Conservation (phyloP, 2,329 filamentous ascomycete genomes). For the Didymella keratinophila region DNA sequence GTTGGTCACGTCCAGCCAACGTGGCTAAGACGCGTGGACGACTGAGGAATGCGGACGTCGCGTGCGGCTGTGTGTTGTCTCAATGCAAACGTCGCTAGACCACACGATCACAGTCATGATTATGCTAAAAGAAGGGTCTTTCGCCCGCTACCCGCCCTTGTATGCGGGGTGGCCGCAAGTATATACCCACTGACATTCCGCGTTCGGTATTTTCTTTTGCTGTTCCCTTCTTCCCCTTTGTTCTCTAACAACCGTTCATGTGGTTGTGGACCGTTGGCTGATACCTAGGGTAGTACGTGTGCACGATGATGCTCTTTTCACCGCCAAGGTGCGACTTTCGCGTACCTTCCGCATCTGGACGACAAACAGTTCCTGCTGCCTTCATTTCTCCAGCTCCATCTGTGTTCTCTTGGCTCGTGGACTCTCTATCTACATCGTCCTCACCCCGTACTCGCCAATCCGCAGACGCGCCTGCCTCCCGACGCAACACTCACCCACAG, state of each 20-base stretch:
- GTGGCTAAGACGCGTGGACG: conserved; percentile 22
- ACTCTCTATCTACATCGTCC: conserved; percentile 27
- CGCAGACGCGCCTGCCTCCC: conserved; percentile 14
- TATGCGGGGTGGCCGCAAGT: conserved; percentile 26
- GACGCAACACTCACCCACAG: conserved; percentile 16
- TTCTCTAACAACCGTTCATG: conserved; percentile 11
- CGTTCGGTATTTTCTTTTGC: conserved; percentile 19
- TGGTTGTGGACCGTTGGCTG: conserved; percentile 18
- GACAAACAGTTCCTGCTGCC: conserved; percentile 13
- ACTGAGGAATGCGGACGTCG: conserved; percentile 23
- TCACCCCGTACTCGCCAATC: conserved; percentile 25
- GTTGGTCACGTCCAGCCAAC: conserved; percentile 5
- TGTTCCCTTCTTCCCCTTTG: conserved; percentile 21
- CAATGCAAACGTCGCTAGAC: conserved; percentile 23
- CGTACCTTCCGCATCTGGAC: conserved; percentile 20
- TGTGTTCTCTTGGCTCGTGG: conserved; percentile 29
- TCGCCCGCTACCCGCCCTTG: conserved; percentile 24
- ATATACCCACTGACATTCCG: conserved; percentile 24
- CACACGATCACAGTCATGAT: conserved; percentile 33
- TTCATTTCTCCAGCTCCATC: conserved; percentile 26
- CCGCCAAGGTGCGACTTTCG: conserved; percentile 30
- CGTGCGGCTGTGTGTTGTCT: conserved; percentile 25
- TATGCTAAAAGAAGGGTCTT: conserved; percentile 31
- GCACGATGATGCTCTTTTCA: conserved; percentile 38
- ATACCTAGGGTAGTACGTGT: conserved; percentile 24